A percentile compares a stretch with the other conserved stretches of the same genome.
These are phyloP conservation scores for Saccharomyces mikatae DNA, from an alignment of 805 yeast genomes.

Conservation along the genomic window DNA sequence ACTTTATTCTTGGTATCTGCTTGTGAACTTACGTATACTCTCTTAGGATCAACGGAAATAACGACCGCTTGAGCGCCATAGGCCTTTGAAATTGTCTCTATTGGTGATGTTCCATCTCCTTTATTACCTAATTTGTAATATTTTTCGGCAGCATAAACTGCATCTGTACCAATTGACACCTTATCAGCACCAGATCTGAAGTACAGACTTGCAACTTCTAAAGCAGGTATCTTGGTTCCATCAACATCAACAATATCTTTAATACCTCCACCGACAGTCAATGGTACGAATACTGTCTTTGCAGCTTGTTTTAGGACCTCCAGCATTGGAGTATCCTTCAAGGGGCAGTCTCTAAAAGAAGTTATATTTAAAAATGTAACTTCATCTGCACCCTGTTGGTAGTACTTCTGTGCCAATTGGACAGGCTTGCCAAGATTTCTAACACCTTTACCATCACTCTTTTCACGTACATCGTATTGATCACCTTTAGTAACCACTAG, in stretches of 20 bases:
- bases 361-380: conserved; percentile 92
- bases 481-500: conserved; percentile 97
- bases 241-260: conserved; percentile 83
- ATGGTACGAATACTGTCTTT: conserved; percentile 87
- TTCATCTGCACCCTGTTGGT: conserved; percentile 94
- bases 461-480: conserved; percentile 93
- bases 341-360: conserved; percentile 89
- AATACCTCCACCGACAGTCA: conserved; percentile 98
- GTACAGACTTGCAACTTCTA: conserved; percentile 83
- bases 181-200: conserved; percentile 97
- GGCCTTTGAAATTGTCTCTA: conserved; percentile 84
- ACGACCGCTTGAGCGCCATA: conserved; percentile 98
- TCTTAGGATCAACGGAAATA: conserved; percentile 94
- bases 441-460: conserved; percentile 49
- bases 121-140: conserved; percentile 51
- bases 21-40: conserved; percentile 62
- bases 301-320: conserved; percentile 79
- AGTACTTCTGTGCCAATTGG: conserved; percentile 82
- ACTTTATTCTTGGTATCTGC: conserved; percentile 51
- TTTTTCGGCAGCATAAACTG: conserved; percentile 83
- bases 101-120: conserved; percentile 74
- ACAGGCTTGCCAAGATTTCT: conserved; percentile 96
- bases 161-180: conserved; percentile 96
- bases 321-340: conserved; percentile 90
- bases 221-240: conserved; percentile 71